A percentile compares a stretch with the other conserved stretches of the same genome.
phyloP scores from a whole-genome alignment of 805 yeast species.

The Metschnikowia lunata region DNA sequence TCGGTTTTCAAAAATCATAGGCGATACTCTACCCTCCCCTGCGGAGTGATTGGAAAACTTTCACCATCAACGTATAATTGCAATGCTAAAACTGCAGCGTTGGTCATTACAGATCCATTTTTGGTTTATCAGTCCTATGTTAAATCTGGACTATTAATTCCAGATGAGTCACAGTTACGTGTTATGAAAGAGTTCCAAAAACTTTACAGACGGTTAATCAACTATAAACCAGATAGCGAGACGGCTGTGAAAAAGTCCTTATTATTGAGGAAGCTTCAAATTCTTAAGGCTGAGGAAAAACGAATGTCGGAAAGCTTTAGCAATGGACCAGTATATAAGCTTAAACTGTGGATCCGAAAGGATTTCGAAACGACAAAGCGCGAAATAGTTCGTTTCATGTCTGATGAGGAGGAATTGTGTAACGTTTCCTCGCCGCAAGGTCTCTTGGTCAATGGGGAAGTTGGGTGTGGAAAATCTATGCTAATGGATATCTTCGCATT shows the following conservation, averaged over 20 bases:
- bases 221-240: slow-evolving; percentile 54
- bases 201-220: slow-evolving; percentile 52
- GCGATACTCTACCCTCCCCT: too few relatives aligned
- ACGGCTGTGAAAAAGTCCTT: slow-evolving; percentile 41
- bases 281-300: slow-evolving; percentile 27
- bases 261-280: slow-evolving; percentile 30
- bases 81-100: neutral
- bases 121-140: slow-evolving; percentile 52
- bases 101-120: slow-evolving; percentile 61
- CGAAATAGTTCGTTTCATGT: slow-evolving; percentile 46
- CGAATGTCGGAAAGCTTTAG: slow-evolving; percentile 16
- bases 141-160: slow-evolving; percentile 44
- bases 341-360: slow-evolving; percentile 21
- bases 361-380: slow-evolving; percentile 24
- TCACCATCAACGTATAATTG: neutral
- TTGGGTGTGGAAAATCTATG: slow-evolving; percentile 74
- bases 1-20: too few relatives aligned
- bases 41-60: neutral
- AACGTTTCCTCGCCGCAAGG: slow-evolving; percentile 62
- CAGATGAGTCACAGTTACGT: slow-evolving; percentile 58
- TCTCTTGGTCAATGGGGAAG: slow-evolving; percentile 57
- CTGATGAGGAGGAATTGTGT: slow-evolving; percentile 57
- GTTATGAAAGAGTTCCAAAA: slow-evolving; percentile 61
- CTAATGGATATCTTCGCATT: slow-evolving; percentile 67
- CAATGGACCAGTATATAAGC: slow-evolving; percentile 5